Percentiles rank a stretch among this genome's conserved stretches.
Evolutionary conservation across 371 early-diverging fungal species (phyloP).

Genomic region (Catenaria anguillulae): DNA sequence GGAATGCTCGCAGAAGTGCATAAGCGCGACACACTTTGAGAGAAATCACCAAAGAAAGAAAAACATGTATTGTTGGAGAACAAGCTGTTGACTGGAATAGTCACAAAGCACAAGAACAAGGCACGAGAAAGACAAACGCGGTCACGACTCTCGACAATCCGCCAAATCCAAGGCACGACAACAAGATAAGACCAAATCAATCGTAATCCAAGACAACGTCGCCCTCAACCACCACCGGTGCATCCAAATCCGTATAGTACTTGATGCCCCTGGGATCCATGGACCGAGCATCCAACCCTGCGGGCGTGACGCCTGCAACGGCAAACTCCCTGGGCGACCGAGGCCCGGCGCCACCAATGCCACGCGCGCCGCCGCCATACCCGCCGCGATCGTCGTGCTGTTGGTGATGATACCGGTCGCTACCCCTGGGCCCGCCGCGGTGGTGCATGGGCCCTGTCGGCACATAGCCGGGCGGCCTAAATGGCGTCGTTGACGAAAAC

Average conservation of each 20-base stretch:
- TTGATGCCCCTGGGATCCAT: slow-evolving; percentile 3
- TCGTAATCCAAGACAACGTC: slow-evolving; percentile 4
- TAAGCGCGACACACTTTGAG: too few species aligned
- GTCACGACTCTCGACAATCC: too few species aligned
- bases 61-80: too few species aligned
- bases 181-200: too few species aligned
- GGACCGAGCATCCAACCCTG: background rate
- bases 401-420: too few species aligned
- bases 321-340: background rate
- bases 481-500: background rate
- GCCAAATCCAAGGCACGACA: too few species aligned
- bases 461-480: background rate
- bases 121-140: too few species aligned
- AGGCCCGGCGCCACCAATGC: background rate
- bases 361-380: background rate
- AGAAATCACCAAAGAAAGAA: too few species aligned
- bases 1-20: too few species aligned
- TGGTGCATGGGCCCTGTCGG: background rate
- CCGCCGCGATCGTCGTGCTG: background rate
- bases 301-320: background rate
- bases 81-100: too few species aligned
- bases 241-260: background rate
- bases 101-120: too few species aligned
- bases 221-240: slow-evolving; percentile 1
- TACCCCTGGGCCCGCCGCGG: background rate